phyloP scores from a whole-genome alignment of 1,139 yeast genomes.

The Protomyces arabidopsidicola region DNA sequence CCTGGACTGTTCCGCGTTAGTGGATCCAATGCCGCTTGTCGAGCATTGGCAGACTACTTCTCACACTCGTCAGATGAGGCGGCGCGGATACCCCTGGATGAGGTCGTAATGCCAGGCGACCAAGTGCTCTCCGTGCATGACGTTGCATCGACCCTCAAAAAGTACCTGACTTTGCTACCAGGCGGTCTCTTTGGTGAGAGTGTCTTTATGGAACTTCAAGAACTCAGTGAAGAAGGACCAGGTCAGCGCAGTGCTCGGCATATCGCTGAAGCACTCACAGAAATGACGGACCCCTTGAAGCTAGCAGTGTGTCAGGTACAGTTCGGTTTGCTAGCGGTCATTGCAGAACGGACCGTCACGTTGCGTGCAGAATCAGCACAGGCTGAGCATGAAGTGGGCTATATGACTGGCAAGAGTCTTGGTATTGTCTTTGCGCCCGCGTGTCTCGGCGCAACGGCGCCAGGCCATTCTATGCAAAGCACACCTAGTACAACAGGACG shows the following conservation, averaged over 20 bases:
- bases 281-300: slow-evolving; percentile 3
- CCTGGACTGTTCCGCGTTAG: slow-evolving; percentile 28
- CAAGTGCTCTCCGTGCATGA: slow-evolving; percentile 25
- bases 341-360: background rate
- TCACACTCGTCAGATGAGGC: slow-evolving; percentile 5
- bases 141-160: slow-evolving; percentile 26
- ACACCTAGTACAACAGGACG: background rate
- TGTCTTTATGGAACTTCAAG: slow-evolving; percentile 7
- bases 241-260: slow-evolving; percentile 8
- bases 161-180: slow-evolving; percentile 19
- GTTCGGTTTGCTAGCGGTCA: slow-evolving; percentile 16
- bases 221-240: background rate
- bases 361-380: background rate
- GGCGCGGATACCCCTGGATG: slow-evolving; percentile 9
- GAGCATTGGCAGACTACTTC: slow-evolving; percentile 21
- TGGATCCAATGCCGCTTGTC: slow-evolving; percentile 22
- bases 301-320: background rate
- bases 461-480: background rate
- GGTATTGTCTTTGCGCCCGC: slow-evolving; percentile 29
- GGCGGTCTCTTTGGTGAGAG: slow-evolving; percentile 26
- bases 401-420: slow-evolving; percentile 23
- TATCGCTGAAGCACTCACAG: slow-evolving; percentile 14
- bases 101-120: slow-evolving; percentile 7
- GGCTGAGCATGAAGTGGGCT: slow-evolving; percentile 19
- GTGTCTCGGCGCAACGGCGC: slow-evolving; percentile 20